These are phyloP conservation scores for Hypomyces rosellus DNA, from an alignment of 2,329 filamentous ascomycete genomes.

Conservation along the genomic window DNA sequence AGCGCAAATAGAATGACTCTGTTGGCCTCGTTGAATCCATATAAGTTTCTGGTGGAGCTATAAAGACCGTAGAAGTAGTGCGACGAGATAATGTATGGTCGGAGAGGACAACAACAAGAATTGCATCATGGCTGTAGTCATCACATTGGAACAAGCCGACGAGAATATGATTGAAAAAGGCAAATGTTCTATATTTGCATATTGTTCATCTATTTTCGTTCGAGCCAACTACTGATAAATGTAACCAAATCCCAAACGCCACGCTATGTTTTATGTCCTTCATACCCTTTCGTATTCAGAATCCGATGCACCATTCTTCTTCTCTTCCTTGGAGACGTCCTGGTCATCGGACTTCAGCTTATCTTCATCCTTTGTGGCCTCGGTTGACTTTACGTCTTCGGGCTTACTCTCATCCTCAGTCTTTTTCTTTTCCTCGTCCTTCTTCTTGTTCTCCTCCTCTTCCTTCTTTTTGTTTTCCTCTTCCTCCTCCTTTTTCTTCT, in stretches of 20 bases:
- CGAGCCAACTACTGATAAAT: too few species aligned
- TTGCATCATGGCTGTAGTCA: too few species aligned
- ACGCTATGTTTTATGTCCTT: conserved; percentile 1
- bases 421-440: background rate
- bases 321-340: conserved; percentile 14
- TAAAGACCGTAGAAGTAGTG: too few species aligned
- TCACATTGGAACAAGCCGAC: too few species aligned
- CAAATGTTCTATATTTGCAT: background rate
- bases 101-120: too few species aligned
- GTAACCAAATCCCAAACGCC: conserved; percentile 3
- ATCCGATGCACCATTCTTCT: conserved; percentile 23
- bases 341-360: conserved; percentile 11
- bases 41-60: too few species aligned
- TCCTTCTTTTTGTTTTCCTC: conserved; percentile 2
- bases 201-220: background rate
- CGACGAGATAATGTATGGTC: too few species aligned
- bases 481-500: conserved; percentile 18
- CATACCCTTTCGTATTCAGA: conserved; percentile 26
- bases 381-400: background rate
- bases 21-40: too few species aligned
- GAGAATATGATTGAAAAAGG: background rate
- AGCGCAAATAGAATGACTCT: too few species aligned
- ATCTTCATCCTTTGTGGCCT: background rate
- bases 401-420: background rate
- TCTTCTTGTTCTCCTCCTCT: conserved; percentile 1